phyloP scores from a whole-genome alignment of 148 eudicot species.

The Heliosperma pusillum region DNA sequence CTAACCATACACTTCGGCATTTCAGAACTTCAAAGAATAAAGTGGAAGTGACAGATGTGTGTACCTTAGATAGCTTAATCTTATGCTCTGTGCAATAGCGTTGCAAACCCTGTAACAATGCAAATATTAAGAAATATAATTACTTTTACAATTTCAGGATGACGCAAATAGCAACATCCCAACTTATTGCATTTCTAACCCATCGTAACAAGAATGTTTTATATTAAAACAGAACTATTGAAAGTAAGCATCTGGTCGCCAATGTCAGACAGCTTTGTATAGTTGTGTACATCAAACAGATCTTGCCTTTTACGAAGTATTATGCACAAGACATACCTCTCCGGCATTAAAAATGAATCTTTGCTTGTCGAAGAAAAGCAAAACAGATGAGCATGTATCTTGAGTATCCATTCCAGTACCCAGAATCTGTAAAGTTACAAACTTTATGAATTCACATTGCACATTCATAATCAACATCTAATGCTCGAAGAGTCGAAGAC shows the following conservation, averaged over 20 bases:
- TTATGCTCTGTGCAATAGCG: conserved; percentile 88
- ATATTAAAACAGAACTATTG: too few relatives aligned
- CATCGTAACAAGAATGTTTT: background rate
- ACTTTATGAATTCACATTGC: background rate
- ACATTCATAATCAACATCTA: background rate
- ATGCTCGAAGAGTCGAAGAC: background rate
- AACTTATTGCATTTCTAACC: background rate
- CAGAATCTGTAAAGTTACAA: conserved; percentile 48
- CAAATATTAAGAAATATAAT: conserved; percentile 11
- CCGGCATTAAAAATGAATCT: conserved; percentile 96
- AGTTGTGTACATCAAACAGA: too few relatives aligned
- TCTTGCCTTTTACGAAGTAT: too few relatives aligned
- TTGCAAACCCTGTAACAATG: conserved; percentile 72
- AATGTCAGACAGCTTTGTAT: too few relatives aligned
- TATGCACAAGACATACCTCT: conserved; percentile 53
- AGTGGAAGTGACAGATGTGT: background rate
- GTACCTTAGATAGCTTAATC: conserved; percentile 90
- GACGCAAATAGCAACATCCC: background rate
- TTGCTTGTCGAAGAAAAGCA: conserved; percentile 90
- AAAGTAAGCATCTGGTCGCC: too few relatives aligned
- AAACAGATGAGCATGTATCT: conserved; percentile 84
- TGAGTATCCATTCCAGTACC: conserved; percentile 99
- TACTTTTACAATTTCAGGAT: background rate
- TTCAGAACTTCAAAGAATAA: conserved; percentile 8
- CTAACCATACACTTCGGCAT: background rate